phyloP scores from a whole-genome alignment of 2,329 filamentous ascomycete species.

The Aspergillus flavus region DNA sequence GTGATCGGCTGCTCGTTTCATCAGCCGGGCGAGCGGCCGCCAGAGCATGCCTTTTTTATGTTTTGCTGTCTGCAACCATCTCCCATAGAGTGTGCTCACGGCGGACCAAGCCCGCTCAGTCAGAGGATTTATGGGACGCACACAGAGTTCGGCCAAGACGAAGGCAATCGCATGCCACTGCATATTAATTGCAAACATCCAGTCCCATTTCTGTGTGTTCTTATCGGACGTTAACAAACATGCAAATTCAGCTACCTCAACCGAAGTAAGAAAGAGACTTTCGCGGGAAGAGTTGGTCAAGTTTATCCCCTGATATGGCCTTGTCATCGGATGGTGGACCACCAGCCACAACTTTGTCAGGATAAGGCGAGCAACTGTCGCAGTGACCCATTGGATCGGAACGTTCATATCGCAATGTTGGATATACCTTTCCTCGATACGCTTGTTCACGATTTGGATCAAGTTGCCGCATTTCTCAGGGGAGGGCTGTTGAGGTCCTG shows the following conservation, averaged over 20 bases:
- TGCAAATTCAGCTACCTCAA: conserved; percentile 75
- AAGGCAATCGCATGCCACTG: conserved; percentile 67
- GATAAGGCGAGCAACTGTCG: conserved; percentile 69
- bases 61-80: conserved; percentile 37
- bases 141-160: conserved; percentile 59
- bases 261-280: conserved; percentile 69
- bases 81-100: conserved; percentile 50
- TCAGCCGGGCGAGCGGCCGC: conserved; percentile 63
- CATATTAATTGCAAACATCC: conserved; percentile 66
- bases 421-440: conserved; percentile 60
- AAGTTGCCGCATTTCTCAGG: conserved; percentile 45
- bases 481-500: conserved; percentile 16
- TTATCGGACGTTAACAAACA: conserved; percentile 66
- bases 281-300: conserved; percentile 66
- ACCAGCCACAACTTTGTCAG: conserved; percentile 78
- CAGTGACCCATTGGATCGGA: conserved; percentile 68
- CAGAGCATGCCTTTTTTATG: conserved; percentile 62
- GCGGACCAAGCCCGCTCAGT: conserved; percentile 65
- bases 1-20: conserved; percentile 59
- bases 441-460: conserved; percentile 56
- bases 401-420: conserved; percentile 54
- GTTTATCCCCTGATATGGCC: conserved; percentile 56
- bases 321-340: conserved; percentile 72
- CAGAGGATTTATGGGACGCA: conserved; percentile 56
- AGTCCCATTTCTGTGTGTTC: conserved; percentile 64